Percentiles rank a stretch among this genome's conserved stretches.
Evolutionary conservation across 2,329 filamentous ascomycete genomes (phyloP).

Genomic region (Reticulascus tulasneorum): DNA sequence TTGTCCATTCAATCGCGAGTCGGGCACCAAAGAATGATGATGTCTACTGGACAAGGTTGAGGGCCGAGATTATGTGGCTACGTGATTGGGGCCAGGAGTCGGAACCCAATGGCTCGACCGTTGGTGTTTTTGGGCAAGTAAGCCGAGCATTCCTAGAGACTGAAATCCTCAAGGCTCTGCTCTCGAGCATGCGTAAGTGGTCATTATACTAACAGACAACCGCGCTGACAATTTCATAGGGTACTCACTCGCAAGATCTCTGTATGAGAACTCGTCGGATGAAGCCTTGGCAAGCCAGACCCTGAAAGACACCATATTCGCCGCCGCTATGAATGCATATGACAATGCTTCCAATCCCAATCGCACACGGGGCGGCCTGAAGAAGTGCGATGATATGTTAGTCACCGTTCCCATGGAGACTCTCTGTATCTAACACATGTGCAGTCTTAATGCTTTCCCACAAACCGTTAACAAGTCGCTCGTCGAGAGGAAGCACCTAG

Average conservation of each 20-base stretch:
- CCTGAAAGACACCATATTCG: conserved; percentile 58
- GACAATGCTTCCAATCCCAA: conserved; percentile 83
- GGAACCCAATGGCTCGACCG: conserved; percentile 37
- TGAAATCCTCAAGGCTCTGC: conserved; percentile 65
- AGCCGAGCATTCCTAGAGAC: conserved; percentile 59
- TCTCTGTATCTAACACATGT: conserved; percentile 4
- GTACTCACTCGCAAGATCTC: conserved; percentile 57
- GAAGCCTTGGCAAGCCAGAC: conserved; percentile 43
- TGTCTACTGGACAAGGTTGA: conserved; percentile 56
- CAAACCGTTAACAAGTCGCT: conserved; percentile 49
- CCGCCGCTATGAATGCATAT: conserved; percentile 65
- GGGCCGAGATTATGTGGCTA: conserved; percentile 68
- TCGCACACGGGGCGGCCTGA: conserved; percentile 68
- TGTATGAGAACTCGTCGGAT: conserved; percentile 53
- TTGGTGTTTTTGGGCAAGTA: conserved; percentile 62
- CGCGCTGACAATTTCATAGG: conserved; percentile 34
- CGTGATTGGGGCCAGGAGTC: conserved; percentile 62
- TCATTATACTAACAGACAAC: not conserved
- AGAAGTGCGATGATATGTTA: conserved; percentile 73
- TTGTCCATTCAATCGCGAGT: conserved; percentile 50
- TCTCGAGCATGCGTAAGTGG: conserved; percentile 56
- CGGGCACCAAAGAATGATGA: conserved; percentile 57
- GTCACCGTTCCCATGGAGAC: conserved; percentile 19
- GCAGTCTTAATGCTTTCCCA: conserved; percentile 61
- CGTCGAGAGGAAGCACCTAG: conserved; percentile 49